A percentile compares a stretch with the other conserved stretches of the same genome.
phyloP scores from a whole-genome alignment of 2,329 filamentous ascomycete genomes.

The Beauveria rudraprayagi region DNA sequence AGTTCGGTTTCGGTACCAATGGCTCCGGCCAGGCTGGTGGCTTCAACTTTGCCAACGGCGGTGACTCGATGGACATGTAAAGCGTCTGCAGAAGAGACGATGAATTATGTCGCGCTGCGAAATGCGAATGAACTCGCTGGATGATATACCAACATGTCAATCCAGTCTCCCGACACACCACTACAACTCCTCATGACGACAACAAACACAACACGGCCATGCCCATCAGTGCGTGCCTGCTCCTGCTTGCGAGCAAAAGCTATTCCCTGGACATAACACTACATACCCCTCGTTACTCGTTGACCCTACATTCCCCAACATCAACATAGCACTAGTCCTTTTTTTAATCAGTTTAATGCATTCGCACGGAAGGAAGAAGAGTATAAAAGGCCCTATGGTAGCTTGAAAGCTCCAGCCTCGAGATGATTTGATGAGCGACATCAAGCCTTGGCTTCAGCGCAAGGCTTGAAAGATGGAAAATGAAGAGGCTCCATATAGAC shows the following conservation, averaged over 20 bases:
- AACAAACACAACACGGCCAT: background rate
- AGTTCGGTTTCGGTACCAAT: slow-evolving; percentile 71
- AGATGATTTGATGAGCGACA: slow-evolving; percentile 15
- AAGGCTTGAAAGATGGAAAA: background rate
- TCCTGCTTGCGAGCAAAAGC: slow-evolving; percentile 2
- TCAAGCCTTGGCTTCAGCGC: background rate
- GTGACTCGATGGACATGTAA: slow-evolving; percentile 61
- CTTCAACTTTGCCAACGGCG: slow-evolving; percentile 85
- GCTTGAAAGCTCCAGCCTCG: slow-evolving; percentile 57
- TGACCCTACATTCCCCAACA: slow-evolving; percentile 18
- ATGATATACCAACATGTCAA: slow-evolving; percentile 8
- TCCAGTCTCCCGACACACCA: background rate
- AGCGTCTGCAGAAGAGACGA: slow-evolving; percentile 1
- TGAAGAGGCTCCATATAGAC: slow-evolving; percentile 7
- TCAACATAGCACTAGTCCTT: slow-evolving; percentile 26
- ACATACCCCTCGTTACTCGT: slow-evolving; percentile 16
- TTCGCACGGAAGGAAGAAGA: slow-evolving; percentile 17
- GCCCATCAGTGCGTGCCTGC: background rate
- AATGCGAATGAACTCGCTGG: background rate
- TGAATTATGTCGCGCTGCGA: slow-evolving; percentile 5
- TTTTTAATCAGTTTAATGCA: slow-evolving; percentile 31
- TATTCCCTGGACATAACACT: slow-evolving; percentile 8
- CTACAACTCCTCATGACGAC: slow-evolving; percentile 2
- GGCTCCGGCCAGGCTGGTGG: slow-evolving; percentile 58
- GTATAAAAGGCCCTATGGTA: slow-evolving; percentile 44